A percentile compares a stretch with the other conserved stretches of the same genome.
Conservation (phyloP, 2,329 filamentous ascomycete species). For the Clathrospora elynae region DNA sequence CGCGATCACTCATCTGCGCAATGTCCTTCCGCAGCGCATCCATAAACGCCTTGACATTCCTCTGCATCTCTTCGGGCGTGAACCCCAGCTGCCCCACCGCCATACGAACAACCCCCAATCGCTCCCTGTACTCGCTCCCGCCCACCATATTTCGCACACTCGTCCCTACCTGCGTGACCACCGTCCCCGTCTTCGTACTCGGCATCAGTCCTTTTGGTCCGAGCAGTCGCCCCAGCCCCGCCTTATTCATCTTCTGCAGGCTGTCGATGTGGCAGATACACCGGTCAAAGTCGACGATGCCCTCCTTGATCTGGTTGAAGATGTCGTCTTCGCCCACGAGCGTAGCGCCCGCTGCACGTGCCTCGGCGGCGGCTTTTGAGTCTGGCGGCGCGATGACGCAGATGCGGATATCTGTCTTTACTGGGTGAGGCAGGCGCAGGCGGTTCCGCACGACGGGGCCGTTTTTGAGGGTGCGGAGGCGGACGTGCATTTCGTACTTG, state of each 20-base stretch:
- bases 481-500: slow-evolving; percentile 90
- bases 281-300: slow-evolving; percentile 83
- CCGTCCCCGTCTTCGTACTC: slow-evolving; percentile 82
- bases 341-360: slow-evolving; percentile 76
- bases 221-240: slow-evolving; percentile 77
- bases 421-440: slow-evolving; percentile 84
- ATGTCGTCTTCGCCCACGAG: slow-evolving; percentile 85
- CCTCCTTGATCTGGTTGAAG: slow-evolving; percentile 77
- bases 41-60: slow-evolving; percentile 81
- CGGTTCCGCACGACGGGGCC: slow-evolving; percentile 86
- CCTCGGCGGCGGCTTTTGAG: slow-evolving; percentile 73
- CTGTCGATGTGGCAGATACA: slow-evolving; percentile 84
- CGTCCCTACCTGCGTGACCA: slow-evolving; percentile 78
- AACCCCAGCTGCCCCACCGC: slow-evolving; percentile 91
- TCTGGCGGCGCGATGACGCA: slow-evolving; percentile 89
- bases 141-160: slow-evolving; percentile 82
- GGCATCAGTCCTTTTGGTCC: slow-evolving; percentile 95
- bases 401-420: slow-evolving; percentile 85
- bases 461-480: slow-evolving; percentile 81
- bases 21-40: slow-evolving; percentile 79
- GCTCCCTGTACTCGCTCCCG: slow-evolving; percentile 84
- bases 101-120: slow-evolving; percentile 80
- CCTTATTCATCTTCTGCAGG: slow-evolving; percentile 78
- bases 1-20: slow-evolving; percentile 64
- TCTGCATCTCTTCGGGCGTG: slow-evolving; percentile 81